Conservation (phyloP, 805 yeast genomes). For the Pichia insulana region DNA sequence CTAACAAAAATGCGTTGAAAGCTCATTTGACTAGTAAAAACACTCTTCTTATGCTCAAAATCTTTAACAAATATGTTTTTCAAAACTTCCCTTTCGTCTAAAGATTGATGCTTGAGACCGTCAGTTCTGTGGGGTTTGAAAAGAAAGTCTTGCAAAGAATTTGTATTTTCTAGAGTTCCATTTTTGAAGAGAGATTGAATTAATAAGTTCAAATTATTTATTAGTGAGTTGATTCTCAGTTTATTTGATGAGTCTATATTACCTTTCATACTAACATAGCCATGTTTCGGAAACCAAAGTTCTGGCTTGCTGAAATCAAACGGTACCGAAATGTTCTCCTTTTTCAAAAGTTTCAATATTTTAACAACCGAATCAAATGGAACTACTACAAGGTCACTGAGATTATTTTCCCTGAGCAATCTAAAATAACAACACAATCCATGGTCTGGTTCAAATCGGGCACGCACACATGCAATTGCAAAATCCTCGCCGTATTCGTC, state of each 20-base stretch:
- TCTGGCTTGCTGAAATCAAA: constrained; percentile 17
- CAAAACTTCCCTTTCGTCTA: constrained; percentile 4
- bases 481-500: constrained; percentile 20
- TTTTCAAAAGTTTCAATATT: constrained; percentile 27
- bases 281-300: constrained; percentile 19
- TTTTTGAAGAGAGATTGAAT: constrained; percentile 31
- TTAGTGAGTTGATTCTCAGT: constrained; percentile 37
- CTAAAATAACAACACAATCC: constrained; percentile 23
- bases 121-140: constrained; percentile 4
- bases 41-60: not conserved
- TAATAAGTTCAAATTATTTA: constrained; percentile 41
- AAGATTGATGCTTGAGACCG: not conserved
- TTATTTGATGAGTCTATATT: constrained; percentile 31
- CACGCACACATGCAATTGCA: constrained; percentile 27
- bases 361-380: constrained; percentile 27
- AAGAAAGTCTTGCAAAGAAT: constrained; percentile 3
- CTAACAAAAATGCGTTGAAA: constrained; percentile 14
- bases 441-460: constrained; percentile 23
- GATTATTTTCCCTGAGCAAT: constrained; percentile 5
- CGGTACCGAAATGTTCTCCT: constrained; percentile 28
- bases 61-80: constrained; percentile 1
- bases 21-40: not conserved
- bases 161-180: constrained; percentile 9
- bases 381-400: constrained; percentile 8
- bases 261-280: constrained; percentile 15